phyloP scores from a whole-genome alignment of 2,329 filamentous ascomycete species.

The Hypomyces perniciosus region DNA sequence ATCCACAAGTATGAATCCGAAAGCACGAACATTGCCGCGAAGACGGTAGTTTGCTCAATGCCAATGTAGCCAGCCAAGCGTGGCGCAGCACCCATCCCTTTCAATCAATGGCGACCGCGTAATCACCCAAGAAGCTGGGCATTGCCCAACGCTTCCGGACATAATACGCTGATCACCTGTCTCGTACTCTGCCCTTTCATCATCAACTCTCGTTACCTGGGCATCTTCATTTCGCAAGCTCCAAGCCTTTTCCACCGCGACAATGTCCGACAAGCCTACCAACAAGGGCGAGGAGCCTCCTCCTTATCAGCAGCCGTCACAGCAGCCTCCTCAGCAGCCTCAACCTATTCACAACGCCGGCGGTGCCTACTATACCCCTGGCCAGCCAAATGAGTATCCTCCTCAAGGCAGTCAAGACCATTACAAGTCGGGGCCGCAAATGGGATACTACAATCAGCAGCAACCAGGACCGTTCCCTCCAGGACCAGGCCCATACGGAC shows the following conservation, averaged over 20 bases:
- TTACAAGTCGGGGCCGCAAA: conserved; percentile 36
- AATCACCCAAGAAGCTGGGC: not conserved
- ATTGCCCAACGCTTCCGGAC: too few relatives aligned
- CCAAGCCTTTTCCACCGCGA: not conserved
- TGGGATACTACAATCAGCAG: conserved; percentile 39
- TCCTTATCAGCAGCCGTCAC: conserved; percentile 37
- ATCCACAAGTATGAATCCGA: too few relatives aligned
- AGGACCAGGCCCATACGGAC: conserved; percentile 5
- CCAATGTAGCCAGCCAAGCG: conserved; percentile 21
- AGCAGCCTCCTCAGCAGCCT: conserved; percentile 34
- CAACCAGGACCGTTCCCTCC: conserved; percentile 15
- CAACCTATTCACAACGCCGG: conserved; percentile 39
- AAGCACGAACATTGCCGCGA: too few relatives aligned
- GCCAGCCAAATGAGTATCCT: conserved; percentile 24
- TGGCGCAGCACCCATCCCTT: conserved; percentile 26
- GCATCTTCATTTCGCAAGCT: not conserved
- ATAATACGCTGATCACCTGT: not conserved
- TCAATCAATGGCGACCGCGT: conserved; percentile 18
- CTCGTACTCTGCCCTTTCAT: conserved; percentile 4
- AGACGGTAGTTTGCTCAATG: not conserved
- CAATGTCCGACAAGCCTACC: conserved; percentile 2
- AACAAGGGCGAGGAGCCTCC: conserved; percentile 39
- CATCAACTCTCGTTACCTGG: conserved; percentile 11
- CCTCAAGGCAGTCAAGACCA: conserved; percentile 28
- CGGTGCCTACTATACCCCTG: conserved; percentile 23